Evolutionary conservation across 1,284 basidiomycete species (phyloP).

Genomic region (Exobasidium rhododendri): DNA sequence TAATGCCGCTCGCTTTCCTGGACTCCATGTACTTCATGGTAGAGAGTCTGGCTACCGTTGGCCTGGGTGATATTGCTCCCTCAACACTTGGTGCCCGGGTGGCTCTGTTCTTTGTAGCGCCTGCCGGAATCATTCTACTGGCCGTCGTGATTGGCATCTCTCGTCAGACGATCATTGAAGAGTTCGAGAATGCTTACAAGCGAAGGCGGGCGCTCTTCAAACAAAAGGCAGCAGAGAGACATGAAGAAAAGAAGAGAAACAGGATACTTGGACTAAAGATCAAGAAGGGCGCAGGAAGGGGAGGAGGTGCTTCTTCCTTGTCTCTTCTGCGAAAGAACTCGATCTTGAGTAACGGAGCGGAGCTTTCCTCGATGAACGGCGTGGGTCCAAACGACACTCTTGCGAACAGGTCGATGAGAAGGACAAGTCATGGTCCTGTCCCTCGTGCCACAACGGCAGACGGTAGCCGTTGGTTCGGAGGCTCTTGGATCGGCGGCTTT

Average conservation of each 20-base stretch:
- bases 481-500: not conserved
- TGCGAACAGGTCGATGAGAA: slow-evolving; percentile 4
- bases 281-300: slow-evolving; percentile 12
- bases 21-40: slow-evolving; percentile 61
- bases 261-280: slow-evolving; percentile 19
- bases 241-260: slow-evolving; percentile 18
- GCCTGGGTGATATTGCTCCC: slow-evolving; percentile 74
- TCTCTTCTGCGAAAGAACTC: not conserved
- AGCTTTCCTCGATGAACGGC: slow-evolving; percentile 11
- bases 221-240: slow-evolving; percentile 21
- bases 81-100: slow-evolving; percentile 60
- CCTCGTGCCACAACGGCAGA: slow-evolving; percentile 19
- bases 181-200: slow-evolving; percentile 42
- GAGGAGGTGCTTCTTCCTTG: not conserved
- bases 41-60: slow-evolving; percentile 66
- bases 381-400: no score
- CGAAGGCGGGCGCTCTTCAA: slow-evolving; percentile 15
- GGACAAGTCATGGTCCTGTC: no score
- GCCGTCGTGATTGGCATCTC: slow-evolving; percentile 65
- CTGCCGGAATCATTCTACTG: slow-evolving; percentile 54
- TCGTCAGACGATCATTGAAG: slow-evolving; percentile 69
- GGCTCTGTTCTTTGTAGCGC: slow-evolving; percentile 43
- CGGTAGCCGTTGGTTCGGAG: not conserved
- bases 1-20: slow-evolving; percentile 13
- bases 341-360: not conserved